Conservation (phyloP, 768 basidiomycete species). For the Podaxis pistillaris region DNA sequence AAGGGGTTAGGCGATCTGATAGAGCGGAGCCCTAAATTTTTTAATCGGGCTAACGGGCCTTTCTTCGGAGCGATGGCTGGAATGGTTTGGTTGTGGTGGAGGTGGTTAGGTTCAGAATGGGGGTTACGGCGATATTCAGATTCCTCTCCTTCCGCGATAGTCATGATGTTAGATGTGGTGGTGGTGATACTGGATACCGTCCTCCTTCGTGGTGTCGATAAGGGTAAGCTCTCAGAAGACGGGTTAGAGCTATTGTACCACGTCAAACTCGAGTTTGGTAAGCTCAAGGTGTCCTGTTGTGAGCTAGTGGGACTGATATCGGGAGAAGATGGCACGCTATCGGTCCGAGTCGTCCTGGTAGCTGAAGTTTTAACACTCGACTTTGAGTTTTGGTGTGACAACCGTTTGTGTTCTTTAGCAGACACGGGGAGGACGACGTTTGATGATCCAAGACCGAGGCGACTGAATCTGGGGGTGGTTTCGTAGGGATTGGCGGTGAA, state of each 20-base stretch:
- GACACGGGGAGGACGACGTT: constrained; percentile 41
- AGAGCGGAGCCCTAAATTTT: not conserved
- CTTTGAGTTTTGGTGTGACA: not conserved
- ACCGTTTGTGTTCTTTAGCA: constrained; percentile 28
- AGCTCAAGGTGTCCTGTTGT: not conserved
- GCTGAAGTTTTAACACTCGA: not conserved
- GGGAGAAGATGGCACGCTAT: not conserved
- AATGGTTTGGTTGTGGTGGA: not conserved
- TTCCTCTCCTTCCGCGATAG: constrained; percentile 1
- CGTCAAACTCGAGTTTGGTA: not conserved
- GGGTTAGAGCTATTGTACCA: not conserved
- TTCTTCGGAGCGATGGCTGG: not conserved
- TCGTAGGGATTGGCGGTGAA: constrained; percentile 33
- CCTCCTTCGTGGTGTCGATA: not conserved
- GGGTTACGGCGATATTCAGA: not conserved
- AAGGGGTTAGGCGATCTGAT: constrained; percentile 1
- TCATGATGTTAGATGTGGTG: not conserved
- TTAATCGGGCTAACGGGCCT: not conserved
- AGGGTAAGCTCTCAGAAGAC: not conserved
- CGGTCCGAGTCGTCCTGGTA: not conserved
- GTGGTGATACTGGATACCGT: not conserved
- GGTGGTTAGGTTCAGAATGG: not conserved
- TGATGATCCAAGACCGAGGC: constrained; percentile 32
- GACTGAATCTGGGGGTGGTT: constrained; percentile 38
- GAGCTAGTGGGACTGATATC: not conserved